phyloP scores from a whole-genome alignment of 164 flowering plant species.

The Vitis riparia region DNA sequence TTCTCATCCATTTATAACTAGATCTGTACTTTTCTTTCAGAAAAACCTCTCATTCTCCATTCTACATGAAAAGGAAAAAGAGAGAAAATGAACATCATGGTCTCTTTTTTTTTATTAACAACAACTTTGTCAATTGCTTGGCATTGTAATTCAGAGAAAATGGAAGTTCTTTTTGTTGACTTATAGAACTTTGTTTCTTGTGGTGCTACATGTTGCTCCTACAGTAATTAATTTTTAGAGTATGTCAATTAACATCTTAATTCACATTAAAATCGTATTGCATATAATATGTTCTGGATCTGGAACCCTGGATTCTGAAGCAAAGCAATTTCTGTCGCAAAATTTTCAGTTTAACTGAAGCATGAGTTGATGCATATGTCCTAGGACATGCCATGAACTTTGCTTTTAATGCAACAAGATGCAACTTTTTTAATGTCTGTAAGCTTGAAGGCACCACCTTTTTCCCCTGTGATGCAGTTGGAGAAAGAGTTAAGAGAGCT shows the following conservation, averaged over 20 bases:
- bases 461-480: slow-evolving; percentile 29
- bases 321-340: no score
- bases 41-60: no score
- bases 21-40: neutral
- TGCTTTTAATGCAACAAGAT: neutral
- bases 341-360: neutral
- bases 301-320: neutral
- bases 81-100: no score
- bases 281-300: neutral
- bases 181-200: neutral
- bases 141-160: neutral
- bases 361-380: neutral
- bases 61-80: no score
- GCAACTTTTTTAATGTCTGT: neutral
- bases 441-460: neutral
- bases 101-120: neutral
- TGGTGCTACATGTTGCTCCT: neutral
- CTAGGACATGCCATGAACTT: neutral
- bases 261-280: neutral
- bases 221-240: neutral
- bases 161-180: neutral
- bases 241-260: neutral
- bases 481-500: slow-evolving; percentile 37
- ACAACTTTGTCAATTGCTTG: neutral
- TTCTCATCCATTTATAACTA: neutral